Conservation (phyloP, 257 asterid genomes). For the Nicotiana noctiflora region DNA sequence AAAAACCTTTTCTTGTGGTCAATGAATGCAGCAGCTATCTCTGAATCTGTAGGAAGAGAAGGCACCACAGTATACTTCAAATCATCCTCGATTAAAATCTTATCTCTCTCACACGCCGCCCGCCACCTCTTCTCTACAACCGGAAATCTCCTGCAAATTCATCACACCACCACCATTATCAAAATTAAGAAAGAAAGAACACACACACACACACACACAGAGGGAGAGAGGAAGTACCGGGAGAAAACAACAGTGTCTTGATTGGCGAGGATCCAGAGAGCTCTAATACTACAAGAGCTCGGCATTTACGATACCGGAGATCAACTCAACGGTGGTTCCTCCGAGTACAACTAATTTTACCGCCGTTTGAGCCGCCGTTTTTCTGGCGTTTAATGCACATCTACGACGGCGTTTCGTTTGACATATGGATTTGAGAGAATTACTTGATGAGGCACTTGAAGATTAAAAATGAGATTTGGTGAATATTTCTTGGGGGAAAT, state of each 20-base stretch:
- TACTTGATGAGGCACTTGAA: background rate
- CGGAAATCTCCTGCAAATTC: constrained; percentile 62
- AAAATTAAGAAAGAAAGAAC: background rate
- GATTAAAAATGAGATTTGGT: background rate
- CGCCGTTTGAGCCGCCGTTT: too few species aligned
- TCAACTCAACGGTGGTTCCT: background rate
- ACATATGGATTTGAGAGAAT: too few species aligned
- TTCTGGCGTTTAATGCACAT: background rate
- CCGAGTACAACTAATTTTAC: background rate
- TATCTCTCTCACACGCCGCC: constrained; percentile 46
- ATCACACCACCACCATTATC: background rate
- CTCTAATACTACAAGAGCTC: constrained; percentile 76
- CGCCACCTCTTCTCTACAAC: constrained; percentile 97
- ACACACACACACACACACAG: background rate
- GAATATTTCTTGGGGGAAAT: background rate
- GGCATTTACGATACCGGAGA: constrained; percentile 32
- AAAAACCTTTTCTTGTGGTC: constrained; percentile 69
- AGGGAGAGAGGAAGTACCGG: constrained; percentile 34
- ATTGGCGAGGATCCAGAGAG: constrained; percentile 86
- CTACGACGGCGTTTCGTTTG: too few species aligned
- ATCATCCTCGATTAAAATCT: constrained; percentile 9
- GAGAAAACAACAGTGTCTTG: constrained; percentile 75
- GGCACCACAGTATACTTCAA: constrained; percentile 32
- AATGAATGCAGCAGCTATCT: constrained; percentile 62
- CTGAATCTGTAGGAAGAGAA: constrained; percentile 48